Percentiles rank a stretch among this genome's conserved stretches.
Evolutionary conservation across 2,329 filamentous ascomycete species (phyloP).

Genomic region (Alternaria consortialis): DNA sequence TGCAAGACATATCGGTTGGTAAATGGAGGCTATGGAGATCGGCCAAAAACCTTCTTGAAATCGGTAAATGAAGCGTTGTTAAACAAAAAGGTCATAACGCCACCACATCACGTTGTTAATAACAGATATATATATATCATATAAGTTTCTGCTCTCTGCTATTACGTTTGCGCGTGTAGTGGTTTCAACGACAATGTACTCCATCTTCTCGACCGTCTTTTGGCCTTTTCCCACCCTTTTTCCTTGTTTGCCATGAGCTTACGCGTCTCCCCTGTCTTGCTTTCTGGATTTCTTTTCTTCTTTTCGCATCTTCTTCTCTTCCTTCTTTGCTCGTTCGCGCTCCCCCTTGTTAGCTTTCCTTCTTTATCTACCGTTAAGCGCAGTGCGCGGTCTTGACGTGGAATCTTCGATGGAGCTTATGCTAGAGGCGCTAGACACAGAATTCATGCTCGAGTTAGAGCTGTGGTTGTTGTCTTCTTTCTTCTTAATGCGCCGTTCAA

Average conservation of each 20-base stretch:
- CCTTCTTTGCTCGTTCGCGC: neutral
- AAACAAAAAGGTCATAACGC: neutral
- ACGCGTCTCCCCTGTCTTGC: neutral
- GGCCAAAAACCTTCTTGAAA: neutral
- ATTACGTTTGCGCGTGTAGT: neutral
- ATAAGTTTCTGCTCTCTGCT: too few species aligned
- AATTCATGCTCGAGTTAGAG: neutral
- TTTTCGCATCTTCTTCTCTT: neutral
- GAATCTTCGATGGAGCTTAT: neutral
- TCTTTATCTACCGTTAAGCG: neutral
- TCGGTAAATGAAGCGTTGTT: neutral
- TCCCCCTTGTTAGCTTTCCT: neutral
- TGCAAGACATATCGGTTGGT: conserved; percentile 1
- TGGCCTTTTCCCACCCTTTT: neutral
- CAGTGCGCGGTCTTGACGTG: neutral
- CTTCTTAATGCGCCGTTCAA: neutral
- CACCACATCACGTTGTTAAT: neutral
- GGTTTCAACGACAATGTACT: neutral
- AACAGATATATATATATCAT: neutral
- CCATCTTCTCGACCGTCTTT: neutral
- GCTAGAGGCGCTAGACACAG: neutral
- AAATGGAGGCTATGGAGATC: neutral
- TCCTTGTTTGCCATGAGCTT: neutral
- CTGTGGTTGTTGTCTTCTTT: neutral
- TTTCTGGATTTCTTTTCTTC: neutral